These are phyloP conservation scores for Escallonia rubra DNA, from an alignment of 129 eudicot genomes.

Conservation along the genomic window DNA sequence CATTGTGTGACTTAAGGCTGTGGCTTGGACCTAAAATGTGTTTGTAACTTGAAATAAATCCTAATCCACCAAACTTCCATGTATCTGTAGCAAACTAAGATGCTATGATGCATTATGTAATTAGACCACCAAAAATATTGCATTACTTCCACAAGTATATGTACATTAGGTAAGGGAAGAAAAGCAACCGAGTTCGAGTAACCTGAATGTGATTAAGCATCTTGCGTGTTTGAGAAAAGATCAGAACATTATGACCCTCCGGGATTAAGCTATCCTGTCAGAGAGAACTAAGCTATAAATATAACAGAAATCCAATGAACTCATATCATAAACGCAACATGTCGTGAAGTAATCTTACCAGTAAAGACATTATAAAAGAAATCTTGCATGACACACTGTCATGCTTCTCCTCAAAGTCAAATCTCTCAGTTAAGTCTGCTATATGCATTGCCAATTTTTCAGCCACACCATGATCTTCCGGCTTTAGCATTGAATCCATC, in stretches of 20 bases:
- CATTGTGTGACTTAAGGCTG: too few species aligned
- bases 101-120: too few species aligned
- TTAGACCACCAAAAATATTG: too few species aligned
- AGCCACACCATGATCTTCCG: slow-evolving; percentile 70
- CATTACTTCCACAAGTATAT: too few species aligned
- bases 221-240: slow-evolving; percentile 94
- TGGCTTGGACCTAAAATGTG: too few species aligned
- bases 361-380: slow-evolving; percentile 63
- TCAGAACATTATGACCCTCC: slow-evolving; percentile 80
- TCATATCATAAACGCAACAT: background rate
- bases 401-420: slow-evolving; percentile 51
- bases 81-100: too few species aligned
- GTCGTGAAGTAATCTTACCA: slow-evolving; percentile 43
- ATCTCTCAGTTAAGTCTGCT: slow-evolving; percentile 61
- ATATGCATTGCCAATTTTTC: slow-evolving; percentile 85
- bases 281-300: slow-evolving; percentile 9
- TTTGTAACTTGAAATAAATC: too few species aligned
- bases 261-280: slow-evolving; percentile 70
- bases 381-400: slow-evolving; percentile 83
- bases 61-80: too few species aligned
- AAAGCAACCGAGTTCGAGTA: background rate
- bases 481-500: slow-evolving; percentile 65
- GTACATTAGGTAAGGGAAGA: too few species aligned
- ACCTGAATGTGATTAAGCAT: slow-evolving; percentile 95
- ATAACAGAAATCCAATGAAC: background rate